Evolutionary conservation across 2,329 filamentous ascomycete species (phyloP).

Genomic region (Scolecobasidium constrictum): DNA sequence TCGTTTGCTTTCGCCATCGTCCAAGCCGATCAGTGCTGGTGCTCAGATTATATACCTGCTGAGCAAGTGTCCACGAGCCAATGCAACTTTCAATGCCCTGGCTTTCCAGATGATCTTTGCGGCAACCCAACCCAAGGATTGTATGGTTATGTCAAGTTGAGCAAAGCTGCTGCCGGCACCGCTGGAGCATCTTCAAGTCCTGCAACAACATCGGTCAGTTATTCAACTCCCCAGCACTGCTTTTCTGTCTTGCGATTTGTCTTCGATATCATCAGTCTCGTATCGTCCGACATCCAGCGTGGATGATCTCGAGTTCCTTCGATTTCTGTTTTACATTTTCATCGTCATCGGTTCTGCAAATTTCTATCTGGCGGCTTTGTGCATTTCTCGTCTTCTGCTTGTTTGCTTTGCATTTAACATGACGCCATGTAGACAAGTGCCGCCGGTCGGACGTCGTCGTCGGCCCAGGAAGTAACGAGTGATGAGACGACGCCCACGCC

Average conservation of each 20-base stretch:
- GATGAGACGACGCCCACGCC: neutral
- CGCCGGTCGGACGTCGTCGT: slow-evolving; percentile 2
- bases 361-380: slow-evolving; percentile 1
- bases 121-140: slow-evolving; percentile 43
- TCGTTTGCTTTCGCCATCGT: slow-evolving; percentile 54
- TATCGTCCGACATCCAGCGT: too few species aligned
- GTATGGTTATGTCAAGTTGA: slow-evolving; percentile 55
- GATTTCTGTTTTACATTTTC: slow-evolving; percentile 1
- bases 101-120: slow-evolving; percentile 56
- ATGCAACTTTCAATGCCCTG: slow-evolving; percentile 54
- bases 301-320: too few species aligned
- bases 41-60: slow-evolving; percentile 55
- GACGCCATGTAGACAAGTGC: slow-evolving; percentile 1
- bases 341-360: neutral
- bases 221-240: neutral
- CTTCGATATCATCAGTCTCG: slow-evolving; percentile 13
- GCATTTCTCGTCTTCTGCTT: neutral
- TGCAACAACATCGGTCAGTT: slow-evolving; percentile 13
- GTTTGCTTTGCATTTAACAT: too few species aligned
- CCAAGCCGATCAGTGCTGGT: slow-evolving; percentile 59
- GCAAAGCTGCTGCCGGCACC: slow-evolving; percentile 47
- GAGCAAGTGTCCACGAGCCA: slow-evolving; percentile 25
- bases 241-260: slow-evolving; percentile 6
- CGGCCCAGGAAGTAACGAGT: neutral
- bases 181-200: slow-evolving; percentile 23